Base-by-base conservation (phyloP, 495 filamentous ascomycete genomes). In the Viridothelium virens region DNA sequence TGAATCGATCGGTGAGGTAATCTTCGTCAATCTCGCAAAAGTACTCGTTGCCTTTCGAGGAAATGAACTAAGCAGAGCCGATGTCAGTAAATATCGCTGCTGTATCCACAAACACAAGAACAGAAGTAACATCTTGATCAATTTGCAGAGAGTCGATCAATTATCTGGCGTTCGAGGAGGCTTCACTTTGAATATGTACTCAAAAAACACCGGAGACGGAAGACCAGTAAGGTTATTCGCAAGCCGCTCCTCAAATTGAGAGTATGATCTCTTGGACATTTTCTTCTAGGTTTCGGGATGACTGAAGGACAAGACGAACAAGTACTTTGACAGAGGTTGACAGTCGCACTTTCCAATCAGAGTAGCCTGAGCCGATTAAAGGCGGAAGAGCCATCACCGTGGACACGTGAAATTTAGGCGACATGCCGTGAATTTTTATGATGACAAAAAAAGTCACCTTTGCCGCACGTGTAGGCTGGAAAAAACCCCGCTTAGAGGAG, bases 11-110 rank as follows among this genome's bases (percentile, higher is more conserved):
- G 62, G 93, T 97, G 18, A 99, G 82, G 75, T 99, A 99, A 68
- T 99, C 94, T 76, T 99, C 94, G 76, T 99, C 94, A 67, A 99
- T 97, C 72, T 99, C 94, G 83, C 94, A 99, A 70, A 97, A 99
- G 78, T 99, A 99, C 75, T 99, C 94, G 79, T 99, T 97, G 67
- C 94, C 94, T 25, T 94, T 86, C 3, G 92, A 96, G 1, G 92
- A 96, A 67, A 97, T 96, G 80, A 99, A 99, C 94, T 96, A 63
- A n/a, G 31, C 18, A 34, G 3, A 59, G 7, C 7, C 53, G 36
- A 36, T 14, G 31, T 59, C 18, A 59, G 53, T 18, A 7, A 5
- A 41, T 41, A 31, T 16, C 33, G 61, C 12, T 6, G 14, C 33
- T 34, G 5, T 31, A 2, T 4, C 7, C 5, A 10, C 6, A 3